phyloP scores from a whole-genome alignment of 257 asterid genomes.

The Schizonepeta tenuifolia region DNA sequence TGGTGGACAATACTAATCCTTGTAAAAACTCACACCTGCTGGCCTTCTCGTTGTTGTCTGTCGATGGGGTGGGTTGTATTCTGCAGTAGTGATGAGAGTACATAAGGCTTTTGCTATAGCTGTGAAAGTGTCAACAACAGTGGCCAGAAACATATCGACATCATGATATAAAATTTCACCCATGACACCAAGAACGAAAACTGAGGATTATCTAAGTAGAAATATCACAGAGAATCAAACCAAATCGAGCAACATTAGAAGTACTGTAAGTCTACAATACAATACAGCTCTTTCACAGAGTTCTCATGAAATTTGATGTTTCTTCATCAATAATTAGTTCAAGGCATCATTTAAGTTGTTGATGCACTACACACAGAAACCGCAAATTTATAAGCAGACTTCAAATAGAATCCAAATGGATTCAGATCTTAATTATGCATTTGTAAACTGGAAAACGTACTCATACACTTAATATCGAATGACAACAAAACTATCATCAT shows the following conservation, averaged over 20 bases:
- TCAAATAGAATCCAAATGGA: neutral
- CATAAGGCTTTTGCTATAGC: neutral
- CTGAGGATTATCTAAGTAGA: neutral
- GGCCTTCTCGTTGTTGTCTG: conserved; percentile 41
- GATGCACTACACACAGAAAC: neutral
- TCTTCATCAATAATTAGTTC: neutral
- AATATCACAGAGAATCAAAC: neutral
- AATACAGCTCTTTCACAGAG: neutral
- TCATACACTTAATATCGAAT: too few relatives aligned
- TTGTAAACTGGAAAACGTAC: neutral
- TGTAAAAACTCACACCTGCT: conserved; percentile 50
- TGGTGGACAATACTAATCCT: conserved; percentile 49
- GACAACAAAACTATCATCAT: neutral
- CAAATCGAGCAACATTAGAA: neutral
- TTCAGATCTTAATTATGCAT: neutral
- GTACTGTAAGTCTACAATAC: neutral
- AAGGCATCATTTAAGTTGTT: neutral
- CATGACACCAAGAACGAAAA: neutral
- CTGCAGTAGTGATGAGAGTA: conserved; percentile 36
- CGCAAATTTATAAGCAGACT: neutral
- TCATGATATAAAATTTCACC: neutral
- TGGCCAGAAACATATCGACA: neutral
- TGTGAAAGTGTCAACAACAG: neutral
- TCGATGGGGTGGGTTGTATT: conserved; percentile 40
- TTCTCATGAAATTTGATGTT: neutral